Percentiles rank a stretch among this genome's conserved stretches.
These are phyloP conservation scores for Neurospora pannonica DNA, from an alignment of 495 filamentous ascomycete species.

Conservation along the genomic window DNA sequence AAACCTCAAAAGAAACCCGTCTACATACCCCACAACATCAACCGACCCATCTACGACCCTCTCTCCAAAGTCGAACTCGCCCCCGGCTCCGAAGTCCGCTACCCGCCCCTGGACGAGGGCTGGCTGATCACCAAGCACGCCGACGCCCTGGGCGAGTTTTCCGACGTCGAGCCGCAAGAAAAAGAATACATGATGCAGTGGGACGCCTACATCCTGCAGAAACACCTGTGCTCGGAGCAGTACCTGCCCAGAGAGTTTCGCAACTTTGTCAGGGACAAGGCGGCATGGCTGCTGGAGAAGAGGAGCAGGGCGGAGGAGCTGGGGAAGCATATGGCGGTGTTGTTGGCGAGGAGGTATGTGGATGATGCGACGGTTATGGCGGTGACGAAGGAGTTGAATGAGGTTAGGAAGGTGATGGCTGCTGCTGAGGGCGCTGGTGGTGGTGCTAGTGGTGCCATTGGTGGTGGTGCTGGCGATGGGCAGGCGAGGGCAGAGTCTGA, in stretches of 20 bases:
- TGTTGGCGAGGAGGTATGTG: conserved; percentile 34
- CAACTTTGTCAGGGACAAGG: conserved; percentile 33
- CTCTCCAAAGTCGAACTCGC: conserved; percentile 37
- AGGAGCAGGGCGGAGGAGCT: conserved; percentile 34
- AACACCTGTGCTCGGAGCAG: conserved; percentile 36
- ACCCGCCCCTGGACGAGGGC: conserved; percentile 31
- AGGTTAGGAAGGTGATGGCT: conserved; percentile 14
- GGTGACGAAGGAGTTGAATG: conserved; percentile 27
- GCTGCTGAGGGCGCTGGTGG: background rate
- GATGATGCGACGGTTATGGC: conserved; percentile 24
- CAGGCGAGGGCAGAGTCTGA: background rate
- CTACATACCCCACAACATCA: conserved; percentile 32
- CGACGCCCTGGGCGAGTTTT: conserved; percentile 41
- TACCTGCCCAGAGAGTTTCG: conserved; percentile 36
- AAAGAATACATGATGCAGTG: conserved; percentile 44
- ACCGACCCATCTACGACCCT: conserved; percentile 42
- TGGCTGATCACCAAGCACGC: conserved; percentile 46
- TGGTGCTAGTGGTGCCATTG: background rate
- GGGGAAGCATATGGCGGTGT: conserved; percentile 32
- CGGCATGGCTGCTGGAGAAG: conserved; percentile 32
- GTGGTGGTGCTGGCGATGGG: background rate
- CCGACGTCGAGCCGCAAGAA: conserved; percentile 37
- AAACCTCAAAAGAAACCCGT: conserved; percentile 12
- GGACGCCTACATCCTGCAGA: conserved; percentile 39
- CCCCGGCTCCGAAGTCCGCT: conserved; percentile 34